Conservation (phyloP, 83 land plant genomes). For the Larix sibirica region DNA sequence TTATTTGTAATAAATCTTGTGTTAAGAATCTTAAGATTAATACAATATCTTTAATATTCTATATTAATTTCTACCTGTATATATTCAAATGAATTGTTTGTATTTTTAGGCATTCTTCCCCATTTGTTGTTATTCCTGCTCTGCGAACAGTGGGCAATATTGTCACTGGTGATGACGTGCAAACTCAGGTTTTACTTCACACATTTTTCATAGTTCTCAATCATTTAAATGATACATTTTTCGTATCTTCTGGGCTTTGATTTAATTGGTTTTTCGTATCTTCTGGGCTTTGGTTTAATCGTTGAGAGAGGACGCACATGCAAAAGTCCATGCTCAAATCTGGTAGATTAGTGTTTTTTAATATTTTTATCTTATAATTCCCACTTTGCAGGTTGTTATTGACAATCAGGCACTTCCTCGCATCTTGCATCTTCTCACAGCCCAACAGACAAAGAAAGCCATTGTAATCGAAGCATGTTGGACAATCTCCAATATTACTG, state of each 20-base stretch:
- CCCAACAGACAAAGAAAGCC: constrained; percentile 46
- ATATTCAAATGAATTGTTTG: background rate
- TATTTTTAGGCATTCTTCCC: constrained; percentile 22
- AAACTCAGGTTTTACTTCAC: constrained; percentile 42
- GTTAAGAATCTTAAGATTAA: background rate
- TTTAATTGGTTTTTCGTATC: too few relatives aligned
- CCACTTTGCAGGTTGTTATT: constrained; percentile 38
- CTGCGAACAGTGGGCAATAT: constrained; percentile 56
- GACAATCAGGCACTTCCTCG: constrained; percentile 48
- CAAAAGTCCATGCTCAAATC: background rate
- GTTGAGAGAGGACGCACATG: too few relatives aligned
- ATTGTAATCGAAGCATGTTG: constrained; percentile 70
- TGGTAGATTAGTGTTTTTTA: background rate
- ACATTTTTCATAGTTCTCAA: too few relatives aligned
- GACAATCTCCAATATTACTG: constrained; percentile 72
- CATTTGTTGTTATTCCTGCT: constrained; percentile 34
- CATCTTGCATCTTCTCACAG: constrained; percentile 33
- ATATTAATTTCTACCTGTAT: too few relatives aligned
- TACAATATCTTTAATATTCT: too few relatives aligned
- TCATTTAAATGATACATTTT: too few relatives aligned
- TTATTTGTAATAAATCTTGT: too few relatives aligned
- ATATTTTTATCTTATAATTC: too few relatives aligned
- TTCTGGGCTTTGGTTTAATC: too few relatives aligned
- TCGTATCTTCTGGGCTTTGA: too few relatives aligned
- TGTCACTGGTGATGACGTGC: constrained; percentile 53